These are phyloP conservation scores for Collybia mongolica DNA, from an alignment of 768 basidiomycete genomes.

Conservation along the genomic window DNA sequence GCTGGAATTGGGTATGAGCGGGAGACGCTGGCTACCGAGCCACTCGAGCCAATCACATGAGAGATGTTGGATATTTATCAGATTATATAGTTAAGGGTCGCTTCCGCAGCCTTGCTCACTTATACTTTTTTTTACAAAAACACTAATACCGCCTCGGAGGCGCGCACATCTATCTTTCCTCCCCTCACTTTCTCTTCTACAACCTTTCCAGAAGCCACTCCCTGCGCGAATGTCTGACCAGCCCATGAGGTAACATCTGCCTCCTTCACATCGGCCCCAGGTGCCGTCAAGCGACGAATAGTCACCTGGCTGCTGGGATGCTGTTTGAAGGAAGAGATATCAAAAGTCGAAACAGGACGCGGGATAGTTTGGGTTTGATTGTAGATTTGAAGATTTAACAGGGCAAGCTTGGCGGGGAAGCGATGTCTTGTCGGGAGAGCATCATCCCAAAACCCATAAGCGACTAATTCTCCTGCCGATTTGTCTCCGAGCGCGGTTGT, in stretches of 20 bases:
- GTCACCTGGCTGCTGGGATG: conserved; percentile 25
- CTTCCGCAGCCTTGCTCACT: no score
- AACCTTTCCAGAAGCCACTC: conserved; percentile 33
- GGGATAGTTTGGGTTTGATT: conserved; percentile 41
- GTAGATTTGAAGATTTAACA: conserved; percentile 51
- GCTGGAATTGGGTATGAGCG: no score
- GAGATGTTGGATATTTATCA: not conserved
- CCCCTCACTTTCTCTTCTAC: conserved; percentile 36
- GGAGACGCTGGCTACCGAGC: no score
- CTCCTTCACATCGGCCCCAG: conserved; percentile 45
- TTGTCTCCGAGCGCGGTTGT: conserved; percentile 48
- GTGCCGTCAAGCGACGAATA: conserved; percentile 41
- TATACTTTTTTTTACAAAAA: not conserved
- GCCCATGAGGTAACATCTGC: conserved; percentile 49
- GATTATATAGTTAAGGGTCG: not conserved
- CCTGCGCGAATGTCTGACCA: conserved; percentile 45
- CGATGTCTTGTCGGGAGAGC: conserved; percentile 18
- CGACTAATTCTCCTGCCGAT: conserved; percentile 47
- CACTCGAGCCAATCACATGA: conserved; percentile 3
- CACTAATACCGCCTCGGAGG: conserved; percentile 36
- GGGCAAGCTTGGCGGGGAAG: conserved; percentile 43
- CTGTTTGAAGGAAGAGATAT: conserved; percentile 41
- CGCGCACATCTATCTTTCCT: conserved; percentile 30
- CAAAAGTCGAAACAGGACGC: conserved; percentile 43
- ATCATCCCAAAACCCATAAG: conserved; percentile 51